Evolutionary conservation across 2,329 filamentous ascomycete species (phyloP), one percentile per base, ranked within the genome.

Genomic region (Exophiala spinifera): DNA sequence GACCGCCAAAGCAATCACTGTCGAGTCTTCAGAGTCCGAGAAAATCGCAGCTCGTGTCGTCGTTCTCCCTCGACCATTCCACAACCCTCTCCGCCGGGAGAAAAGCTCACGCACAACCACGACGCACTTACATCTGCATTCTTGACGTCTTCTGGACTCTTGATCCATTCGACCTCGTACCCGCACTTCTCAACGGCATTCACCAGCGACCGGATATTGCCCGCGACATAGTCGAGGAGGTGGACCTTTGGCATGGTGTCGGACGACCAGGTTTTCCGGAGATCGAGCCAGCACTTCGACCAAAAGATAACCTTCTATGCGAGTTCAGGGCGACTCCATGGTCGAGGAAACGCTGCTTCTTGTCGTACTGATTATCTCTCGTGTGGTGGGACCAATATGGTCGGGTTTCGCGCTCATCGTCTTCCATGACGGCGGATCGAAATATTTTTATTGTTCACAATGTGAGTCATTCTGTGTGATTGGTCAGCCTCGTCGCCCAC

Each of bases 111-210:
- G 13, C 0, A 28, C 21, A 21, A 25, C 14, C n/a, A 10, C 11
- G 4, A 3, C 3, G 7, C 23, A 67, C 77, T 65, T 77, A 95
- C 91, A 74, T 96, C 89, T 63, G 92, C 94, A 64, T 86, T 84
- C 59, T 84, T 76, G 51, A 99, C 84, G 72, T 97, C 91, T 64
- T 88, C 84, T 3, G 94, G 94, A 31, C 84, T 84, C 65, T 81
- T 87, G 63, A 99, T 80, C 94, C 92, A 97, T 76, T 94, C 88
- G 44, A 99, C 89, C 42, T 88, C 82, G 71, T 92, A 97, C 58
- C 94, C 94, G 55, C 92, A 82, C 73, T 94, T 95, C 72, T 99
- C 92, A 67, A 99, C 95, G 65, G 92, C 94, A 78, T 99, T 99
- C 69, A 65, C 92, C 66, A 99, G 82, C 61, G 91, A 96, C 62